Evolutionary conservation across 2,329 filamentous ascomycete species (phyloP).

Genomic region (Colletotrichum sp.): DNA sequence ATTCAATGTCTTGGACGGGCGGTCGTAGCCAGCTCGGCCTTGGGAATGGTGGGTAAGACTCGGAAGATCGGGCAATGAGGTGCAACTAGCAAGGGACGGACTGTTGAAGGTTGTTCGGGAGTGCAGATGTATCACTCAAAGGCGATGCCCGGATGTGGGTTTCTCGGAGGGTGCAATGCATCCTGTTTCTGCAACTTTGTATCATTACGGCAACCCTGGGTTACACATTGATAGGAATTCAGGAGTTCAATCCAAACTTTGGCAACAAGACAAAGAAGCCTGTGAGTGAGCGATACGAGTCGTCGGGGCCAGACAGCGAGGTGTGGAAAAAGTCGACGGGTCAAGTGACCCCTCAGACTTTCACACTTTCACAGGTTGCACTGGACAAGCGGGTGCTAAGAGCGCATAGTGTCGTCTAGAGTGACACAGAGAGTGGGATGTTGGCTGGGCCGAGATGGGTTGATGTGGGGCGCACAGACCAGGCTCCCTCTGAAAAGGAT

Average conservation of each 20-base stretch:
- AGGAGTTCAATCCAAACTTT: neutral
- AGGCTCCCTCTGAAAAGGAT: slow-evolving; percentile 16
- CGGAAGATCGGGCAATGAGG: neutral
- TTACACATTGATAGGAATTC: neutral
- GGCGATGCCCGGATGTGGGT: neutral
- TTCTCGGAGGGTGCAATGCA: neutral
- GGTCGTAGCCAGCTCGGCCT: neutral
- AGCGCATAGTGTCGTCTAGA: neutral
- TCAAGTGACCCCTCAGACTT: slow-evolving; percentile 18
- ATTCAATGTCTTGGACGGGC: neutral
- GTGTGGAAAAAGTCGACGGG: neutral
- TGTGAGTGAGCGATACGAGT: neutral
- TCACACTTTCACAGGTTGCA: slow-evolving; percentile 21
- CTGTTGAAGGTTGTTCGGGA: neutral
- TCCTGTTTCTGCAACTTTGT: neutral
- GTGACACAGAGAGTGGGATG: slow-evolving; percentile 6
- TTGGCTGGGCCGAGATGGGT: slow-evolving; percentile 1
- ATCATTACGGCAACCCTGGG: neutral
- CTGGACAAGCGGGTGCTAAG: neutral
- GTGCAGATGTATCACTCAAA: neutral
- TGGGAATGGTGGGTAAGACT: neutral
- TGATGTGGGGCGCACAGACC: slow-evolving; percentile 17
- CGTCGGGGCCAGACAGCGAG: neutral
- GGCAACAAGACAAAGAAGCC: neutral
- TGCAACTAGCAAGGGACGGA: neutral